Percentiles rank a stretch among this genome's conserved stretches.
Conservation (phyloP, 148 eudicot species). For the Rhododendron kiyosumense region DNA sequence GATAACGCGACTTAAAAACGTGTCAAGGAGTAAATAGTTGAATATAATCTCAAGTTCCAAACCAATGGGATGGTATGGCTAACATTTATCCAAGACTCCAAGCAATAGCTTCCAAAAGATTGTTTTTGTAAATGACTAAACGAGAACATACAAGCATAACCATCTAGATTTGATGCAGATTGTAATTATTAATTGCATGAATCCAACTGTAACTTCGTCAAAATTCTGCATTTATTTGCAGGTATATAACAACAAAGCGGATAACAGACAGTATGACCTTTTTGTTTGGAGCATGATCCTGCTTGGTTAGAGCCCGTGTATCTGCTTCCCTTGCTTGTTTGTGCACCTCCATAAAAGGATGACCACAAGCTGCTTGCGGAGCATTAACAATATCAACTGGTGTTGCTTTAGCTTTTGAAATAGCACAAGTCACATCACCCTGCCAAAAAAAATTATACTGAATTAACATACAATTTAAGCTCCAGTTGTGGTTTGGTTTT, state of each 20-base stretch:
- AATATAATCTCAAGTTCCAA: background rate
- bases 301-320: background rate
- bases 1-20: background rate
- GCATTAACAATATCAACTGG: background rate
- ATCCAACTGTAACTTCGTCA: background rate
- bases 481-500: background rate
- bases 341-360: background rate
- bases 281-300: background rate
- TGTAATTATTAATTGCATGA: background rate
- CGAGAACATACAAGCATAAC: background rate
- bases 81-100: background rate
- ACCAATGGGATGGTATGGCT: background rate
- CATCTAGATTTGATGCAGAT: background rate
- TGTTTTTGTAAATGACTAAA: background rate
- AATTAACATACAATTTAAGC: too few species aligned
- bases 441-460: background rate
- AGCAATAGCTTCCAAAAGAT: background rate
- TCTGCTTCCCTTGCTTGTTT: conserved; percentile 8
- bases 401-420: conserved; percentile 1
- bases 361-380: background rate
- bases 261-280: background rate
- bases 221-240: background rate
- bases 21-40: background rate
- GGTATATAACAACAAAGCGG: background rate
- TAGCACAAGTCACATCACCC: background rate